Evolutionary conservation across 108 stramenopile species (phyloP), one percentile per base, ranked within the genome.

Genomic region (Stephanodiscus triporus): DNA sequence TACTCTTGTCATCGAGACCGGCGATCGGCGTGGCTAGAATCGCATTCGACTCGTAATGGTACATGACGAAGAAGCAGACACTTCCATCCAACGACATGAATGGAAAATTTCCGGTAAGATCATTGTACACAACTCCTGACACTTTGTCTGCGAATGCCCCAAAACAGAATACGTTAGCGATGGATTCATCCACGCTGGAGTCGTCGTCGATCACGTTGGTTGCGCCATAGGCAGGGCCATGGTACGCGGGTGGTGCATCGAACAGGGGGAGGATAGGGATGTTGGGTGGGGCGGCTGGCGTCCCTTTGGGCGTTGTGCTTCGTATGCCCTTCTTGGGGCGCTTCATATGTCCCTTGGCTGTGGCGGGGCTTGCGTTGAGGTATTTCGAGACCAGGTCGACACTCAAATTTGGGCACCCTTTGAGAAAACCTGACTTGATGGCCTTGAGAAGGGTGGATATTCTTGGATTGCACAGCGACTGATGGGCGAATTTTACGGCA

Each of bases 31-130:
- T 27, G 16, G 60, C 71, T 13, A 68, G 49, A 53, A 87, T 87
- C 42, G 53, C 45, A 47, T 81, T 81, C 60, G 63, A 55, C 24
- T 77, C 84, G 54, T 82, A 83, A 24, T 76, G 73, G 61, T 85
- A 84, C n/a, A 82, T 9, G 9, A 88, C 59, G 17, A 85, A 66
- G 16, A 78, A 16, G 55, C 82, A 78, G 17, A 72, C 30, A 26
- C 75, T 66, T 50, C 76, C 76, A n/a, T 61, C 34, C 4, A 37
- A 22, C 6, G 80, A 81, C 14, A 62, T 49, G 9, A 71, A 32
- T 11, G 72, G 74, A 38, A 85, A 78, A 6, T 29, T 26, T 23
- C 87, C 87, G 19, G 84, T 83, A 13, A 45, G 16, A 40, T 73
- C 72, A 13, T 42, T 73, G 22, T 73, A 73, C 34, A 51, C 51